These are phyloP conservation scores for Talaromyces borbonicus DNA, from an alignment of 495 filamentous ascomycete genomes.

Conservation along the genomic window DNA sequence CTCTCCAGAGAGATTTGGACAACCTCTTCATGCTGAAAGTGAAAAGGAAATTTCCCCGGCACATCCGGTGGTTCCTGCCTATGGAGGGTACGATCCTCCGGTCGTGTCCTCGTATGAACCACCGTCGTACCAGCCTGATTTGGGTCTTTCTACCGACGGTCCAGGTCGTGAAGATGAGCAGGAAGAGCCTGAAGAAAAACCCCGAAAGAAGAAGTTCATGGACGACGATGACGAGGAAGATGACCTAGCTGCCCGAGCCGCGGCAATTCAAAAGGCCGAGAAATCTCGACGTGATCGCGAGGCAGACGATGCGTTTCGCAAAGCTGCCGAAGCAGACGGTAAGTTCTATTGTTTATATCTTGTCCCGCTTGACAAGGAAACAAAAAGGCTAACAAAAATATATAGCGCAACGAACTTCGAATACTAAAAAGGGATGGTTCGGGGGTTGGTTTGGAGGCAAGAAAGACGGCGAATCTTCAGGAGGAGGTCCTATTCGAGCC, in stretches of 20 bases:
- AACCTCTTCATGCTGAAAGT: conserved; percentile 10
- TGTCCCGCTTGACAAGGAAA: too few relatives aligned
- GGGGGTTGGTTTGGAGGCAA: conserved; percentile 74
- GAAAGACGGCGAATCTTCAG: conserved; percentile 47
- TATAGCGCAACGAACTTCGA: conserved; percentile 30
- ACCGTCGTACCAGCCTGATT: conserved; percentile 20
- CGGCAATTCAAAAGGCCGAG: conserved; percentile 42
- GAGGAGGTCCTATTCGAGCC: conserved; percentile 71
- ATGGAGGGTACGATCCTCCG: conserved; percentile 20
- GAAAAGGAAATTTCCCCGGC: neutral
- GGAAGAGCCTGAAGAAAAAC: conserved; percentile 32
- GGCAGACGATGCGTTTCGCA: conserved; percentile 69
- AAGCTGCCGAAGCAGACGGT: conserved; percentile 80
- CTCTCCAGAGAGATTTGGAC: conserved; percentile 10
- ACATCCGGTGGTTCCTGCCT: conserved; percentile 4
- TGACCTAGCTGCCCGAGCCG: conserved; percentile 40
- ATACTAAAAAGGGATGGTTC: conserved; percentile 73
- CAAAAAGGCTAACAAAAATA: conserved; percentile 15
- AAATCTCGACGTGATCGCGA: conserved; percentile 41
- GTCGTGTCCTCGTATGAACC: conserved; percentile 26
- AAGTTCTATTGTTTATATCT: conserved; percentile 12
- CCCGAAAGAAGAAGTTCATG: conserved; percentile 72
- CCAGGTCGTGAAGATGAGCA: conserved; percentile 15
- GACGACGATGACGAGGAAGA: conserved; percentile 58
- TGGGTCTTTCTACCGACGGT: conserved; percentile 7